Evolutionary conservation across 2,329 filamentous ascomycete genomes (phyloP).

Genomic region (Exophiala alcalophila): DNA sequence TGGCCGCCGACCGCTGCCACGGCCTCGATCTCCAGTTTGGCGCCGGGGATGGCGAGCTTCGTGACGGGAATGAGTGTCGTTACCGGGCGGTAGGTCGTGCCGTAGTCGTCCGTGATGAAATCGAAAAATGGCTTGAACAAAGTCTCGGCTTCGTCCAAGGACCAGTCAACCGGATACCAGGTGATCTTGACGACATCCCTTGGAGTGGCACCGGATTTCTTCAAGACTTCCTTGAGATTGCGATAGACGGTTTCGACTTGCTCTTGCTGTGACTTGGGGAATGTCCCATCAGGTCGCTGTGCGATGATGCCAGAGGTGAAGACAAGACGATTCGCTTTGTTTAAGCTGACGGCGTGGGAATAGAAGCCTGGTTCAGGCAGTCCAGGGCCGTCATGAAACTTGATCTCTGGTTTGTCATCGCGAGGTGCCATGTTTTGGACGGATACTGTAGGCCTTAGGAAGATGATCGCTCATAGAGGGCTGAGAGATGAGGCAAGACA

Average conservation of each 20-base stretch:
- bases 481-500: too few relatives aligned
- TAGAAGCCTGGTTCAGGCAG: constrained; percentile 20
- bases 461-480: too few relatives aligned
- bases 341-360: constrained; percentile 12
- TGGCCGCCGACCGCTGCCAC: constrained; percentile 32
- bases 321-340: constrained; percentile 5
- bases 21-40: constrained; percentile 47
- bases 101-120: constrained; percentile 31
- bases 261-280: constrained; percentile 40
- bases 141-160: constrained; percentile 35
- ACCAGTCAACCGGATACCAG: constrained; percentile 39
- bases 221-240: constrained; percentile 39
- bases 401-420: constrained; percentile 14
- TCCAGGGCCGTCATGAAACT: constrained; percentile 9
- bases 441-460: too few relatives aligned
- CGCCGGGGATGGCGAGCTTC: constrained; percentile 39
- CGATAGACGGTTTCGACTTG: constrained; percentile 41
- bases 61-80: constrained; percentile 45
- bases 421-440: constrained; percentile 13
- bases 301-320: constrained; percentile 16
- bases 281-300: constrained; percentile 29
- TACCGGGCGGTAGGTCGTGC: constrained; percentile 40
- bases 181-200: constrained; percentile 43
- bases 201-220: constrained; percentile 37
- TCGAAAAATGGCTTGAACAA: constrained; percentile 32